Evolutionary conservation across 2,329 filamentous ascomycete genomes (phyloP), one percentile per base, ranked within the genome.

Genomic region (Talaromyces sp.): DNA sequence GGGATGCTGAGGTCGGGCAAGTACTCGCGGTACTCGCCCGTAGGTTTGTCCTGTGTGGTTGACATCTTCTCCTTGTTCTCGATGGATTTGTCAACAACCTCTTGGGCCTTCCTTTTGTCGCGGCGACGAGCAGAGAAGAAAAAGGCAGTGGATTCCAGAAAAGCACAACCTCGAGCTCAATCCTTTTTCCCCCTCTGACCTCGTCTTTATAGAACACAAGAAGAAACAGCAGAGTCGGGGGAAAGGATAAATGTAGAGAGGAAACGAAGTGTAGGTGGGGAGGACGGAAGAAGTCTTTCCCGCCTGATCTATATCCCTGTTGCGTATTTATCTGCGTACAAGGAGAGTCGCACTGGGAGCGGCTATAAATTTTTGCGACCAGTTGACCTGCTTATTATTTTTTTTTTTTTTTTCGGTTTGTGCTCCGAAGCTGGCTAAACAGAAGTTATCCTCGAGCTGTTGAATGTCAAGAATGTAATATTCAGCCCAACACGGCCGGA

Each of bases 1-100:
- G 83, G 82, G 31, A 77, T 80, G 65, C 68, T 81, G 57, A 90
- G 79, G 68, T 90, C 86, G 0, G 87, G 88, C 14, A 90, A 77
- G 69, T 85, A 83, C 61, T 83, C 76, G 61, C 87, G 83, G 68
- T 86, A 89, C 52, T 72, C 71, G 64, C 73, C 75, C 27, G 70
- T 72, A 66, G 47, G 44, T 34, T 44, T 54, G 16, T 57, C 59
- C n/a, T 61, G 33, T 53, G 59, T 54, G 8, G 6, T 57, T 7
- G 60, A 54, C 60, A 61, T 61, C 31, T 34, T 57, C 33, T 31
- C 36, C 9, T n/a, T 23, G 28, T 5, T 42, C 23, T 28, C 16
- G 12, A 9, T 6, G 50, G 12, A 52, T 30, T 30, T 18, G 14
- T 47, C 42, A 23, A n/a, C 42, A 23, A 47, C 18, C 4, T 47